Conservation (phyloP, 2,329 filamentous ascomycete genomes). For the Cordyceps farinosa region DNA sequence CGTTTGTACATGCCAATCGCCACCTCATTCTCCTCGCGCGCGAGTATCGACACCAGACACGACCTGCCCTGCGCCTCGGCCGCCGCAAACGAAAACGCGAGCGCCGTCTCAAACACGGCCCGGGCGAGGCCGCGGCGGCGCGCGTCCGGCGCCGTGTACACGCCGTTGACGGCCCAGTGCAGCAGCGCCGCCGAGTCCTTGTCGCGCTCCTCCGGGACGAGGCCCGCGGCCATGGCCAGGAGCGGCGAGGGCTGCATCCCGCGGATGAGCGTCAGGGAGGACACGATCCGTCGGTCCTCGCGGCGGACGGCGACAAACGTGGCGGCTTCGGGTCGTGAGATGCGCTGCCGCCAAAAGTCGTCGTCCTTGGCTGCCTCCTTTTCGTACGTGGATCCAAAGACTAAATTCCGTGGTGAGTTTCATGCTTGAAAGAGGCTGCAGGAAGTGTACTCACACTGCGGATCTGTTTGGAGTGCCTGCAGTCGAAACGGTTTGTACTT, state of each 20-base stretch:
- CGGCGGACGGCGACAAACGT: constrained; percentile 9
- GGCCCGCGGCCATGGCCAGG: constrained; percentile 3
- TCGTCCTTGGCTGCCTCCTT: constrained; percentile 8
- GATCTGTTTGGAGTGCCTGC: constrained; percentile 9
- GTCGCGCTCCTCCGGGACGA: constrained; percentile 8
- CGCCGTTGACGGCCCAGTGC: constrained; percentile 14
- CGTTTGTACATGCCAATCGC: constrained; percentile 12
- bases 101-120: not conserved
- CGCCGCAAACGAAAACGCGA: not conserved
- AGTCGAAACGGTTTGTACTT: constrained; percentile 16
- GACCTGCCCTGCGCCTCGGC: constrained; percentile 5
- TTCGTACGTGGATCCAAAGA: constrained; percentile 12
- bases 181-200: constrained; percentile 1
- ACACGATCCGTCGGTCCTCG: not conserved
- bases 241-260: not conserved
- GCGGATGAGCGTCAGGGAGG: constrained; percentile 10
- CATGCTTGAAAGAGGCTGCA: not conserved
- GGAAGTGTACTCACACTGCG: constrained; percentile 1
- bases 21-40: not conserved
- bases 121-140: constrained; percentile 6
- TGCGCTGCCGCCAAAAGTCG: constrained; percentile 11
- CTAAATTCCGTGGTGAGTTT: not conserved
- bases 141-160: constrained; percentile 7
- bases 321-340: not conserved
- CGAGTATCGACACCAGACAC: constrained; percentile 6